These are phyloP conservation scores for Naegleria gruberi DNA, from an alignment of 208 protist genomes.

Conservation along the genomic window DNA sequence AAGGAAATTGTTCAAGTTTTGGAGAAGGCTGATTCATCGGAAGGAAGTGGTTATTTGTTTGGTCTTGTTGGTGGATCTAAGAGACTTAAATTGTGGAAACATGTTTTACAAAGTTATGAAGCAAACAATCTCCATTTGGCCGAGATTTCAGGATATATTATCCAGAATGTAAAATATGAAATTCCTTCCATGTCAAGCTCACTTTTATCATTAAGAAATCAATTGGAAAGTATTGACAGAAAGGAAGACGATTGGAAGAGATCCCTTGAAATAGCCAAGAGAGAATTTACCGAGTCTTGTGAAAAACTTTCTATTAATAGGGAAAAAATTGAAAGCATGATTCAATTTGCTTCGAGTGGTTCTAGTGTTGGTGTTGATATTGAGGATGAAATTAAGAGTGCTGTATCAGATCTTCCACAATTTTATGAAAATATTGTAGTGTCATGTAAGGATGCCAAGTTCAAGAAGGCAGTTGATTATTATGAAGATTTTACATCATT, in stretches of 20 bases:
- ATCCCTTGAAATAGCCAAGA: not conserved
- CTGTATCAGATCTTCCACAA: not conserved
- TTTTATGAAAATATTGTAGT: not conserved
- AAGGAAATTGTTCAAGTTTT: not conserved
- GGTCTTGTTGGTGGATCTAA: constrained; percentile 2
- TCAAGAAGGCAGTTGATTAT: not conserved
- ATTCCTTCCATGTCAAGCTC: not conserved
- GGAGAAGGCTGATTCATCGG: not conserved
- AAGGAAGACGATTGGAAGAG: constrained; percentile 10
- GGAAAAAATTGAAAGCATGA: not conserved
- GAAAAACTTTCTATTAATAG: not conserved
- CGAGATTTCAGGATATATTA: not conserved
- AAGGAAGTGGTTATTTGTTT: not conserved
- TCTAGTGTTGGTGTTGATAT: not conserved
- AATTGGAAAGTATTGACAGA: not conserved
- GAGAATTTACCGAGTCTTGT: not conserved
- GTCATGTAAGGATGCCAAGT: not conserved
- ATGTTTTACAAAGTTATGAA: not conserved
- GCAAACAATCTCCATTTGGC: not conserved
- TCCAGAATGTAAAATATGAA: constrained; percentile 6
- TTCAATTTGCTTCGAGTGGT: not conserved
- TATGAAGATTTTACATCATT: not conserved
- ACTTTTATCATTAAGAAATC: not conserved
- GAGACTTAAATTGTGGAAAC: not conserved
- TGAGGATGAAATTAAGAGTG: not conserved